Evolutionary conservation across 352 stramenopile genomes (phyloP).

Genomic region (Phytophthora quininea): DNA sequence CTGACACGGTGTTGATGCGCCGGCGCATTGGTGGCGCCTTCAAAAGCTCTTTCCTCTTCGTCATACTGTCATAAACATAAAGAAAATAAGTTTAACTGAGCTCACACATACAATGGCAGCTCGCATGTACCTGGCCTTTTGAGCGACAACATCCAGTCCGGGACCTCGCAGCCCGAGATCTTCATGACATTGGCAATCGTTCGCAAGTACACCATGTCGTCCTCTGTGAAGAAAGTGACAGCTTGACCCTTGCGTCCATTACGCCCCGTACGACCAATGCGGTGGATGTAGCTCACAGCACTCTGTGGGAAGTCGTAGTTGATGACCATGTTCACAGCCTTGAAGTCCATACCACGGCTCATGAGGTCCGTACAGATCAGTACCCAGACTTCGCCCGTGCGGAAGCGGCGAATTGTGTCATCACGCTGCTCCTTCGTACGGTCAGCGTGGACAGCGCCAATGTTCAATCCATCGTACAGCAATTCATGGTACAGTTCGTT

Average conservation of each 20-base stretch:
- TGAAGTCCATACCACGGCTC: constrained; percentile 98
- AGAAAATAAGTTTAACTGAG: constrained; percentile 9
- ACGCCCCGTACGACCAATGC: constrained; percentile 96
- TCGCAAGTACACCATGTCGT: constrained; percentile 94
- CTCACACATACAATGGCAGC: not conserved
- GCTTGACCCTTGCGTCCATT: constrained; percentile 93
- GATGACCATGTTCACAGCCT: constrained; percentile 99
- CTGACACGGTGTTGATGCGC: constrained; percentile 86
- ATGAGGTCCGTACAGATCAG: constrained; percentile 99
- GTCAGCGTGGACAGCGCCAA: constrained; percentile 98
- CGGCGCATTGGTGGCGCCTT: constrained; percentile 75
- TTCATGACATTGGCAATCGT: constrained; percentile 99
- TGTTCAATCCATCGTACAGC: constrained; percentile 97
- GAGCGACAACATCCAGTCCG: constrained; percentile 98
- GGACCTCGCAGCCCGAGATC: constrained; percentile 96
- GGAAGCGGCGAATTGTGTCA: constrained; percentile 95
- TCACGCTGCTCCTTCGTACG: constrained; percentile 94
- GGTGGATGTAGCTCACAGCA: constrained; percentile 96
- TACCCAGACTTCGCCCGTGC: constrained; percentile 97
- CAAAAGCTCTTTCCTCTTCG: constrained; percentile 81
- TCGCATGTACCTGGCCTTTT: constrained; percentile 86
- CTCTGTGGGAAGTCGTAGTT: constrained; percentile 99
- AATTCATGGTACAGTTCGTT: constrained; percentile 98
- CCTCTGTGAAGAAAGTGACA: constrained; percentile 98
- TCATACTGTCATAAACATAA: constrained; percentile 39